These are phyloP conservation scores for Curvularia sp. DNA, from an alignment of 2,329 filamentous ascomycete genomes.

Conservation along the genomic window DNA sequence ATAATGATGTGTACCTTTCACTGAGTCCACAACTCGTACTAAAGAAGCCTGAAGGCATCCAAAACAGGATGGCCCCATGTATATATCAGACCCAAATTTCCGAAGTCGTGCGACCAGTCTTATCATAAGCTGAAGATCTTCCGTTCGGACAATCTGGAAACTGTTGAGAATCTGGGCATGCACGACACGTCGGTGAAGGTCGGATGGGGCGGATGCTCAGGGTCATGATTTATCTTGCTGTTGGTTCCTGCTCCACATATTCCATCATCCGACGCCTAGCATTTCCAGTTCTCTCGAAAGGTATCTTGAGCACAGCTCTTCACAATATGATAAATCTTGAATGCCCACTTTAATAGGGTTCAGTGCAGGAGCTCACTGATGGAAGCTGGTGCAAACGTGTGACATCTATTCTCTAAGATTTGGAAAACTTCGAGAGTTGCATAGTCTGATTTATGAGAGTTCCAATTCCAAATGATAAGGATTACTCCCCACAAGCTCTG, in stretches of 20 bases:
- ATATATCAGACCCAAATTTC: background rate
- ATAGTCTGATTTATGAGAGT: background rate
- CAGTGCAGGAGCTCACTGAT: background rate
- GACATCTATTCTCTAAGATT: background rate
- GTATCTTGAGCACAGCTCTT: background rate
- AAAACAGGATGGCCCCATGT: background rate
- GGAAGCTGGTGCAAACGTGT: background rate
- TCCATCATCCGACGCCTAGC: background rate
- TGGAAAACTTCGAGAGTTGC: background rate
- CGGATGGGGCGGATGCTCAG: slow-evolving; percentile 3
- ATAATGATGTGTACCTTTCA: no score
- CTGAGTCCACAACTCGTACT: no score
- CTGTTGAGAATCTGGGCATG: background rate
- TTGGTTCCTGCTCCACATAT: background rate
- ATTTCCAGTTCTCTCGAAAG: background rate
- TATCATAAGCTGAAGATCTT: background rate
- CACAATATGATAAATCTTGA: background rate
- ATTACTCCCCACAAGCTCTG: background rate
- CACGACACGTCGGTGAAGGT: background rate
- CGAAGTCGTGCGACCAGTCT: background rate
- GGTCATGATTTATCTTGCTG: background rate
- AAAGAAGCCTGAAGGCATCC: background rate
- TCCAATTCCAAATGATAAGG: background rate
- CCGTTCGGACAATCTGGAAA: background rate
- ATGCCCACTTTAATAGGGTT: no score